Base-by-base conservation (phyloP, 495 filamentous ascomycete species). In the Tuber aestivum region DNA sequence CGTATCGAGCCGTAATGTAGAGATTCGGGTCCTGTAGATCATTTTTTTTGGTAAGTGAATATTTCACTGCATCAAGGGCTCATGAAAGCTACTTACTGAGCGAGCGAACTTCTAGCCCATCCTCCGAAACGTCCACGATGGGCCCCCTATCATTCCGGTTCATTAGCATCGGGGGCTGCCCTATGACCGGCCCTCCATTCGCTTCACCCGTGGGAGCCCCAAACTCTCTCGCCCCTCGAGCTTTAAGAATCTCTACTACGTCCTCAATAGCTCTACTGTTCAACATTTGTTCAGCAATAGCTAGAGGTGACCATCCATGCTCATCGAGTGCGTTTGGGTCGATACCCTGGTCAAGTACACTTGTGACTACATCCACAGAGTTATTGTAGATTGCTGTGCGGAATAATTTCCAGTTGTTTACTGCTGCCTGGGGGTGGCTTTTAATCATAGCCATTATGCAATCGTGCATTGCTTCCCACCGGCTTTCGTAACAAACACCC, bases 231-330 rank as follows among this genome's bases (percentile, higher is more conserved):
- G 37, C 71, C 40, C 65, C 75, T 41, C 71, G 73, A 7, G 72
- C 70, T 37, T 61, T 75, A 32, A 77, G 65, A 32, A 76, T 45
- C 8, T 71, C 44, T 14, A 41, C 75, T 38, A 77, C 75, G 10
- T 27, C 20, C 18, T 40, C 38, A 23, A 48, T 48, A 48, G 20
- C 45, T 48, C 45, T 48, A 7, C 45, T 48, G 65, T 41, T 50
- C 8, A 16, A n/a, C 35, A 23, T 75, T 32, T 68, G 42, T n/a
- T 75, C 72, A 16, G 76, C 48, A 76, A 70, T 75, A 70, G 72
- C 37, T 38, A 75, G 12, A 70, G 75, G 65, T 44, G 75, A 65
- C 75, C 75, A 75, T 42, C 72, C 75, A 65, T 75, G 75, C 44
- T 77, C 72, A 7, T 77, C 65, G 18, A 77, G 42, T 37, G 40